Evolutionary conservation across 441 rosid genomes (phyloP), one percentile per base, ranked within the genome.

Genomic region (Adansonia grandidieri): DNA sequence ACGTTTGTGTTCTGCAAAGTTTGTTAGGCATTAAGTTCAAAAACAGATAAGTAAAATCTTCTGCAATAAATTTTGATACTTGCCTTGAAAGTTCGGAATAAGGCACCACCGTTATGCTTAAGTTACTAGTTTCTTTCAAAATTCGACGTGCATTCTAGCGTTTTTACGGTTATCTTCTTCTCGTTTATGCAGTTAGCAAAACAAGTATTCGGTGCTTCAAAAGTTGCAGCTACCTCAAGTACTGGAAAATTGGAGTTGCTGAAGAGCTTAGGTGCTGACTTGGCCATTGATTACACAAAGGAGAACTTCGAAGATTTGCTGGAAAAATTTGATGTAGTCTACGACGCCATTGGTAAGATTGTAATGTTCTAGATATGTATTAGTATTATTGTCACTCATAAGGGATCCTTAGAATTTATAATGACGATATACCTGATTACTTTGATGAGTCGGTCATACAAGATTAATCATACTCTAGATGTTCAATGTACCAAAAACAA

Each of bases 121-220:
- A 69, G 57, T 24, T 47, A 69, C 54, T 22, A 70, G 60, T 9
- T 70, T 50, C 44, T 50, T 70, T 13, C 74, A 70, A 2, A 0
- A 24, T 32, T 13, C 58, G 19, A 14, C 14, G 14, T 70, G 45
- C 45, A 50, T 24, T 50, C 10, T 7, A 50, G 74, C 9, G 62
- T 14, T 53, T 47, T 28, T 15, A 15, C 24, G 4, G 8, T 11
- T 13, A 20, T 22, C 8, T 56, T 80, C 60, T 74, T 60, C 76
- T 71, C 53, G 20, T 65, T 75, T 64, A 8, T 40, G 71, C 84
- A 94, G 98, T 84, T 95, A 7, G 98, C 98, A 6, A 93, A 92
- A 82, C 95, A 95, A 11, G 97, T 91, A 4, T 95, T 91, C 9
- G 91, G 98, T 75, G 98, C 96, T 73, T 90, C 96, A n/a, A 92